Conservation (phyloP, 352 stramenopile genomes). For the Pythium myriotylum region DNA sequence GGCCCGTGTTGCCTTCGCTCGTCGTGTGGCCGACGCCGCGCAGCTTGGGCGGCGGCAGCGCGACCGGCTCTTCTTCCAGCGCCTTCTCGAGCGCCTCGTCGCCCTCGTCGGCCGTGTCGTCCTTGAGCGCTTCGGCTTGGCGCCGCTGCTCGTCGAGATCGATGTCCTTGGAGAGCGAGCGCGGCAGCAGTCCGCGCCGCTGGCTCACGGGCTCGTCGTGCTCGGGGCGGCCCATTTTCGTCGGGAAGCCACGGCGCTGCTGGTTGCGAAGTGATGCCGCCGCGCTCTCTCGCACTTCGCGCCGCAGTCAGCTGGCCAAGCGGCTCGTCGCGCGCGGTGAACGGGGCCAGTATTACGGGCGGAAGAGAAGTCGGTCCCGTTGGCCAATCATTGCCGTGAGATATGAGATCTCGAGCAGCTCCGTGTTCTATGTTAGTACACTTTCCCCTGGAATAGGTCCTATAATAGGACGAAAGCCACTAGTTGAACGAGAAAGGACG, state of each 20-base stretch:
- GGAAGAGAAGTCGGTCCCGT: too few species aligned
- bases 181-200: conserved; percentile 7
- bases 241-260: too few species aligned
- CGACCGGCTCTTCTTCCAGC: not conserved
- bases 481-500: too few species aligned
- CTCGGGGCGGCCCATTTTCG: not conserved
- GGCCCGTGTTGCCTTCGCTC: conserved; percentile 50
- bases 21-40: conserved; percentile 46
- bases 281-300: not conserved
- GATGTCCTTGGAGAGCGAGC: conserved; percentile 23
- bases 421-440: too few species aligned
- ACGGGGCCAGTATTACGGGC: too few species aligned
- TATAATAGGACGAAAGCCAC: too few species aligned
- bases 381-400: too few species aligned
- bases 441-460: too few species aligned
- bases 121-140: not conserved
- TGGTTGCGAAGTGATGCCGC: not conserved
- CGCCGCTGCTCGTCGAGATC: conserved; percentile 19
- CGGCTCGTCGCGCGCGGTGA: too few species aligned
- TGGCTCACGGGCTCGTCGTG: not conserved
- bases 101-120: conserved; percentile 23
- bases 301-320: too few species aligned
- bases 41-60: conserved; percentile 18
- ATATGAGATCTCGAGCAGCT: too few species aligned
- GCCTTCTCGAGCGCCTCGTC: conserved; percentile 25